Conservation (phyloP, 331 rosid genomes). For the Quercus lobata region DNA sequence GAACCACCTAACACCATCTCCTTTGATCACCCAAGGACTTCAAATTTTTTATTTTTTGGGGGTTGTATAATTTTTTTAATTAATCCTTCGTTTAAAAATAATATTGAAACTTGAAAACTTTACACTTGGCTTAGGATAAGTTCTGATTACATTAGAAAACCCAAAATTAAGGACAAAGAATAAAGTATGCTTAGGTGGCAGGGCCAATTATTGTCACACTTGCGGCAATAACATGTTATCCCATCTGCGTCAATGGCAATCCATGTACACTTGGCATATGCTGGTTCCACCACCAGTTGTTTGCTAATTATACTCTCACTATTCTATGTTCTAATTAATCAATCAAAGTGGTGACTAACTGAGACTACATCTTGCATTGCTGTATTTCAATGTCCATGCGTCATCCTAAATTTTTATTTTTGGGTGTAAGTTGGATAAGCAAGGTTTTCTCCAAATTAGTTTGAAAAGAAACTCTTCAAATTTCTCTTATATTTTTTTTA, state of each 20-base stretch:
- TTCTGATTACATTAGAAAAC: neutral
- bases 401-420: no score
- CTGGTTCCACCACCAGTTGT: neutral
- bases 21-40: neutral
- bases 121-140: no score
- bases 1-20: neutral
- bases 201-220: neutral
- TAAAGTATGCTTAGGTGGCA: neutral
- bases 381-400: no score
- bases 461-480: no score
- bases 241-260: neutral
- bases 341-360: neutral
- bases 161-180: neutral
- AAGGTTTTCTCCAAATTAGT: no score
- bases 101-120: no score
- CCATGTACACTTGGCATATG: slow-evolving; percentile 10
- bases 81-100: no score
- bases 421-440: no score
- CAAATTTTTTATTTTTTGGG: neutral
- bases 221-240: slow-evolving; percentile 13
- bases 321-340: neutral
- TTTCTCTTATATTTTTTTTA: no score
- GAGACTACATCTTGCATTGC: neutral
- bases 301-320: no score
- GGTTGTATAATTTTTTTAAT: no score